Evolutionary conservation across 495 filamentous ascomycete species (phyloP).

Genomic region (Cercophora sp.): DNA sequence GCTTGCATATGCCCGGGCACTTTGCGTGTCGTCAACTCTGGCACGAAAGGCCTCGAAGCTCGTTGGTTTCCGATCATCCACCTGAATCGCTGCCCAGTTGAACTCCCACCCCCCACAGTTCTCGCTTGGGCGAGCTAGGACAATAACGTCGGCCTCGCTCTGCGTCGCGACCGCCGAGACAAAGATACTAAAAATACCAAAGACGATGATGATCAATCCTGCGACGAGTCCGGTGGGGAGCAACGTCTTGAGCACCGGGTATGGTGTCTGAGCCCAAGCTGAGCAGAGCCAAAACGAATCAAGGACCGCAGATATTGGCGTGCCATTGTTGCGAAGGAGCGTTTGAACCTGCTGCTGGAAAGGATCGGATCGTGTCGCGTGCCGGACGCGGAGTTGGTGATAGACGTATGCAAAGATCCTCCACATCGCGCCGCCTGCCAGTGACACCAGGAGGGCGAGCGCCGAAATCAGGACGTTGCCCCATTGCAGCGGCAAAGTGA

Average conservation of each 20-base stretch:
- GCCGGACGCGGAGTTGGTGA: constrained; percentile 9
- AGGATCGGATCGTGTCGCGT: background rate
- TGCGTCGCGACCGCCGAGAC: constrained; percentile 9
- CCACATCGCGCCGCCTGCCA: constrained; percentile 9
- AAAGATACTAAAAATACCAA: constrained; percentile 5
- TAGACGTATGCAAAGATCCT: background rate
- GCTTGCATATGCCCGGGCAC: constrained; percentile 3
- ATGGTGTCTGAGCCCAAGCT: constrained; percentile 5
- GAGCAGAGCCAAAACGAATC: background rate
- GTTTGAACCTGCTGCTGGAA: constrained; percentile 11
- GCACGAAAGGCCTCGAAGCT: background rate
- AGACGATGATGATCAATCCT: background rate
- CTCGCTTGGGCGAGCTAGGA: constrained; percentile 1
- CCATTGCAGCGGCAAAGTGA: constrained; percentile 7
- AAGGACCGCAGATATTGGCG: constrained; percentile 6
- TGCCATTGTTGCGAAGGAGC: constrained; percentile 11
- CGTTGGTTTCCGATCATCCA: background rate
- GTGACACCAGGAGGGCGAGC: constrained; percentile 3
- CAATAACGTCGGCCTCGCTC: constrained; percentile 7
- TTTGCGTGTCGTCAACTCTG: background rate
- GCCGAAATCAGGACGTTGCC: constrained; percentile 12
- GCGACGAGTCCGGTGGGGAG: background rate
- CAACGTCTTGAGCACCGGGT: background rate
- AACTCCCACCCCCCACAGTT: constrained; percentile 8
- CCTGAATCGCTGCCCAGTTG: constrained; percentile 7